These are phyloP conservation scores for Bothriochloa decipiens DNA, from an alignment of 176 grass and related monocot genomes.

Conservation along the genomic window DNA sequence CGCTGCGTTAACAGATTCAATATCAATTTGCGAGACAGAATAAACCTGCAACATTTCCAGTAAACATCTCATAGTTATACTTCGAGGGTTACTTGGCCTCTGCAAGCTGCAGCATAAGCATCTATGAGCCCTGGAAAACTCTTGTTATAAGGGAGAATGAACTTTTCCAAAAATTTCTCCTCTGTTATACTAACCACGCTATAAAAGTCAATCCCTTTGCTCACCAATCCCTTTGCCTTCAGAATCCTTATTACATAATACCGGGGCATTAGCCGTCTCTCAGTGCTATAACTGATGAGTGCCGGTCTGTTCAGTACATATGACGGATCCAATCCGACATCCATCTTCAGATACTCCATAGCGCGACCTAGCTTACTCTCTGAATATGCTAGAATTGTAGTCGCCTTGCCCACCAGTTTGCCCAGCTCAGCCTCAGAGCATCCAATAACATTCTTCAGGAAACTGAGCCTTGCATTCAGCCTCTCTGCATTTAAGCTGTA, in stretches of 20 bases:
- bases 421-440: conserved; percentile 42
- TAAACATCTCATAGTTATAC: neutral
- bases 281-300: conserved; percentile 42
- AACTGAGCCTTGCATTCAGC: neutral
- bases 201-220: neutral
- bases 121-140: conserved; percentile 35
- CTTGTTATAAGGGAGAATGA: conserved; percentile 37
- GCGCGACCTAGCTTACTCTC: conserved; percentile 10
- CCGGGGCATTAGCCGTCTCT: conserved; percentile 42
- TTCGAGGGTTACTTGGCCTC: conserved; percentile 1
- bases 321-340: conserved; percentile 31
- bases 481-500: neutral
- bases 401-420: conserved; percentile 28
- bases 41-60: neutral
- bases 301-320: conserved; percentile 30
- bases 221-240: conserved; percentile 46
- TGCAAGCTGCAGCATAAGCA: conserved; percentile 39
- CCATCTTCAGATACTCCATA: conserved; percentile 51
- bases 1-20: neutral
- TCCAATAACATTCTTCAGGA: conserved; percentile 52
- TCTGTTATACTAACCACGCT: neutral
- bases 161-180: conserved; percentile 38
- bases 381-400: conserved; percentile 24
- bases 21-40: neutral
- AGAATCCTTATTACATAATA: conserved; percentile 42